Conservation (phyloP, 495 filamentous ascomycete species). For the Hypoxylon lienhwacheense region DNA sequence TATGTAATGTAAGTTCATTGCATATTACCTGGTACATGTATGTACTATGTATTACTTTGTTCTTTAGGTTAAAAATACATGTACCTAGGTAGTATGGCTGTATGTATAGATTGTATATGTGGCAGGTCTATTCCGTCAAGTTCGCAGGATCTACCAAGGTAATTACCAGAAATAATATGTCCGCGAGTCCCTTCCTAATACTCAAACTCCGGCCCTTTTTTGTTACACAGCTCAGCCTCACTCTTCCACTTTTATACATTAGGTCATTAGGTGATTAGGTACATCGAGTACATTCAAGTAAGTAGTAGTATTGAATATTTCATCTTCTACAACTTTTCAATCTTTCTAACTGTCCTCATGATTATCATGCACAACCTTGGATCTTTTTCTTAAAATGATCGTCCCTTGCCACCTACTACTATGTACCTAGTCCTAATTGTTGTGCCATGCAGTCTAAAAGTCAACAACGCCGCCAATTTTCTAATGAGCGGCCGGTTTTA, state of each 20-base stretch:
- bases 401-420: constrained; percentile 31
- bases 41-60: too few relatives aligned
- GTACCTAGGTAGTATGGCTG: background rate
- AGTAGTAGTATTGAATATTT: too few relatives aligned
- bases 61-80: too few relatives aligned
- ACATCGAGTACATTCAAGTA: too few relatives aligned
- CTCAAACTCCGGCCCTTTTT: background rate
- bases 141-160: constrained; percentile 18
- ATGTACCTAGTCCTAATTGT: too few relatives aligned
- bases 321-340: too few relatives aligned
- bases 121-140: constrained; percentile 18
- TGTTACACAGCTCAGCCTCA: constrained; percentile 35
- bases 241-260: constrained; percentile 31
- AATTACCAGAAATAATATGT: constrained; percentile 27
- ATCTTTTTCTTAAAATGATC: constrained; percentile 24
- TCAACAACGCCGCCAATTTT: constrained; percentile 9
- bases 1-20: too few relatives aligned
- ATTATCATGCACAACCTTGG: constrained; percentile 23
- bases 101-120: too few relatives aligned
- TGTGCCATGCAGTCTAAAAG: constrained; percentile 12
- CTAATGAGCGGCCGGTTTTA: constrained; percentile 2
- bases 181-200: constrained; percentile 15
- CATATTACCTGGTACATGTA: too few relatives aligned
- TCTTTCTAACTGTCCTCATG: constrained; percentile 12
- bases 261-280: too few relatives aligned